Base-by-base conservation (phyloP, 2,329 filamentous ascomycete genomes). In the Alternaria consortialis region DNA sequence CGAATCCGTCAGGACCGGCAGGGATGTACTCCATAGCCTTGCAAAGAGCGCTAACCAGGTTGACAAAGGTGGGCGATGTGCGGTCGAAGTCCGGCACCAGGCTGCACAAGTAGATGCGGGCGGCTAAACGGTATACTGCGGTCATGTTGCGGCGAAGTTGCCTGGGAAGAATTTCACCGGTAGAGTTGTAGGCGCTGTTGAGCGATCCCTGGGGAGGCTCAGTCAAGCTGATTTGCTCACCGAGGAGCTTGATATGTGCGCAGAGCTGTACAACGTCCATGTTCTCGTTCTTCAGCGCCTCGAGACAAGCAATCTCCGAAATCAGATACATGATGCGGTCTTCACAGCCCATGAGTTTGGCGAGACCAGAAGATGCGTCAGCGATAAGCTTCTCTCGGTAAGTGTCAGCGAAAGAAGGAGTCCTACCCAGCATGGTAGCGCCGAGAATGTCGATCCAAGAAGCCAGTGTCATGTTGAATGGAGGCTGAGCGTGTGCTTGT, bases 291-390 rank as follows among this genome's bases (percentile, higher is more conserved):
- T 95, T 96, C 66, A 97, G 87, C 4, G 92, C 91, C 78, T 98
- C 95, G 54, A 99, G 88, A 80, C 95, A 98, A 56, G 94, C 92
- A 72, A 98, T 97, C 81, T 99, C 95, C 2, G 93, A 97, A 77
- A 99, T 97, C 72, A 98, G 85, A 79, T 97, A 98, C 93, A 99
- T 97, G 80, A 98, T 91, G 23, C 90, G 89, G 80, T 99, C 95
- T 66, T 98, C 94, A 79, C 95, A 98, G 69, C 95, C 95, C 94
- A 98, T 98, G 53, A 98, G 86, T 82, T 97, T 93, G 54, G 91
- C 89, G 37, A 99, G 86, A 11, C 95, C 95, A 9, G 92, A 91
- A 2, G 83, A 81, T 6, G 84, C 81, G 25, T 83, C 82, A 50
- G 79, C 82, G 53, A 97, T 87, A 78, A 97, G 92, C 85, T 97